phyloP scores from a whole-genome alignment of 495 filamentous ascomycete genomes.

The Penicillium daleae region DNA sequence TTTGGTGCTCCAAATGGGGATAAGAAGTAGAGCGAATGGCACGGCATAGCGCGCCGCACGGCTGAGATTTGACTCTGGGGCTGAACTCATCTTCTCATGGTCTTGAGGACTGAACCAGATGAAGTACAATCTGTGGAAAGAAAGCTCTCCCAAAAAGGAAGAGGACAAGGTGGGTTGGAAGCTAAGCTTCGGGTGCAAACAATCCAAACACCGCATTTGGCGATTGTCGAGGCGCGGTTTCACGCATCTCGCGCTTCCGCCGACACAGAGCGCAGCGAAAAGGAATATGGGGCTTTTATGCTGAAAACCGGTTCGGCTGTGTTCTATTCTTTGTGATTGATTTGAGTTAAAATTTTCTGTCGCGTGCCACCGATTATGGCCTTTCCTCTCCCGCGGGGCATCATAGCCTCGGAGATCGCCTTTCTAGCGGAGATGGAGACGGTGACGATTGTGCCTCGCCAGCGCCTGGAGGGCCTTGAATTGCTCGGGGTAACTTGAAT shows the following conservation, averaged over 20 bases:
- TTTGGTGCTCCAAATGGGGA: constrained; percentile 44
- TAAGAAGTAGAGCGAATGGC: constrained; percentile 45
- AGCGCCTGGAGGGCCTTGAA: constrained; percentile 81
- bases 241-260: constrained; percentile 10
- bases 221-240: constrained; percentile 20
- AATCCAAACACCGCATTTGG: constrained; percentile 35
- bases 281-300: constrained; percentile 15
- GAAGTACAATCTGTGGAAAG: neutral
- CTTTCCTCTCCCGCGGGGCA: constrained; percentile 77
- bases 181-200: constrained; percentile 37
- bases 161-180: constrained; percentile 10
- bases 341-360: neutral
- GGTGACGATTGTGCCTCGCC: constrained; percentile 89
- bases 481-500: constrained; percentile 75
- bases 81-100: constrained; percentile 40
- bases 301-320: neutral
- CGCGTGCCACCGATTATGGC: constrained; percentile 62
- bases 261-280: neutral
- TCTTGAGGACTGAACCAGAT: constrained; percentile 15
- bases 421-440: constrained; percentile 98
- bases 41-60: constrained; percentile 48
- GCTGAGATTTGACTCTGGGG: constrained; percentile 41
- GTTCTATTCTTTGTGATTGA: neutral
- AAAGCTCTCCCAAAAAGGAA: neutral
- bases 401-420: constrained; percentile 86